Evolutionary conservation across 23 red algal species (phyloP).

Genomic region (Gracilaria domingensis): DNA sequence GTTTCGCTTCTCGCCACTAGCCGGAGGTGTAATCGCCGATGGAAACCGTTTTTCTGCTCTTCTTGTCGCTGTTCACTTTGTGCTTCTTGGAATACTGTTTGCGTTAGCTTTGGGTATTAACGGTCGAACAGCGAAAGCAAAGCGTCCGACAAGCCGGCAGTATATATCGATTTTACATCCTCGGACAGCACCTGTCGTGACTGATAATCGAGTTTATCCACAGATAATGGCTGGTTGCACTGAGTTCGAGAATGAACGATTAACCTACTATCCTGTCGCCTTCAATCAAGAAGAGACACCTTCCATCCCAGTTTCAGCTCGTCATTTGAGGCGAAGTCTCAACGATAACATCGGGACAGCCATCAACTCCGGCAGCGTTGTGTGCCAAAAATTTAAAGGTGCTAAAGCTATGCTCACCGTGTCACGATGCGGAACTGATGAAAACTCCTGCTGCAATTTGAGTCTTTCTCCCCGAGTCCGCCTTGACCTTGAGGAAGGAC

Average conservation of each 20-base stretch:
- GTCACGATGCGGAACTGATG: slow-evolving; percentile 17
- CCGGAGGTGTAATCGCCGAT: slow-evolving; percentile 29
- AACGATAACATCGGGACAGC: background rate
- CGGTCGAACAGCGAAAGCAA: slow-evolving; percentile 4
- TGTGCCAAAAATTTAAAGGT: slow-evolving; percentile 14
- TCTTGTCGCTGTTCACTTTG: slow-evolving; percentile 14
- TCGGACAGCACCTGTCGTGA: background rate
- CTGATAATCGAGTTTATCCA: slow-evolving; percentile 1
- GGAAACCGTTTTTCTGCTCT: slow-evolving; percentile 1
- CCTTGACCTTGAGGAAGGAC: background rate
- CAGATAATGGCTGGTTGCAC: slow-evolving; percentile 26
- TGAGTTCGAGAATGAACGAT: background rate
- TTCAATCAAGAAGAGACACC: background rate
- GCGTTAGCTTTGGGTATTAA: slow-evolving; percentile 40
- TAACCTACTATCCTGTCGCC: slow-evolving; percentile 25
- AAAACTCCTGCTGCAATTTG: slow-evolving; percentile 29
- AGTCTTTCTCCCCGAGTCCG: background rate
- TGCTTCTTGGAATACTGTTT: slow-evolving; percentile 28
- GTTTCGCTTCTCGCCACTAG: slow-evolving; percentile 7
- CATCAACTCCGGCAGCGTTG: slow-evolving; percentile 22
- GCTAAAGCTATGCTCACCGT: slow-evolving; percentile 23
- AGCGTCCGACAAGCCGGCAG: background rate
- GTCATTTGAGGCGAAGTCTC: background rate
- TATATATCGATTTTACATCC: slow-evolving; percentile 26
- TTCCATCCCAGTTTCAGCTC: background rate